Evolutionary conservation across 257 asterid genomes (phyloP), one percentile per base, ranked within the genome.

Genomic region (Gentiana dahurica): DNA sequence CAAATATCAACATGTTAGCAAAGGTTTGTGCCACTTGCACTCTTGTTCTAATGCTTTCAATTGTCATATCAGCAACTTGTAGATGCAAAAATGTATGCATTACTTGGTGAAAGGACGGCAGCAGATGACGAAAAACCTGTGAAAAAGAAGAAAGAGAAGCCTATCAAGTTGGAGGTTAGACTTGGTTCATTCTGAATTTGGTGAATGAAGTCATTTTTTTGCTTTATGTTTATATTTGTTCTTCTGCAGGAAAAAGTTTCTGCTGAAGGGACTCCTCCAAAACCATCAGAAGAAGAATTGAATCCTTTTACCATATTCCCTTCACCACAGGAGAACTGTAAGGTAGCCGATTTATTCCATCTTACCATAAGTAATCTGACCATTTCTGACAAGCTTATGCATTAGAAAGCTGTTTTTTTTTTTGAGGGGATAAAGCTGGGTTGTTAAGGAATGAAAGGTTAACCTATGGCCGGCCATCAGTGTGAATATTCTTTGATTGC

Each of bases 81-180:
- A 49, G 98, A 91, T 65, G 72, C 75, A 55, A 84, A 79, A 72
- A 66, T 91, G 59, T 73, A 71, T 69, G 77, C 72, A 34, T 57
- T 91, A 61, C 94, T 91, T 53, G 96, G 98, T 63, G 98, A 77
- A 67, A 83, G 77, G 73, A 87, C 96, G 44, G 85, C 89, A 13
- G 89, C 87, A 61, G 98, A 91, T 73, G 76, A 82, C 62, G 92
- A 85, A 79, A 87, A 87, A 65, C 96, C 94, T 15, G 51, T 73
- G 11, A 91, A 91, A 72, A 91, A 81, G 83, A 91, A 91, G 75
- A 91, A 87, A 72, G 98, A 87, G 81, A 91, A 87, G 76, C 80
- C 92, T 58, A 78, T 24, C 44, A 87, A 85, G 74, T 69, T 67
- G 56, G 96, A 85, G 93, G 93, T 83, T 53, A 59, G 79, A 54